Conservation (phyloP, 2,329 filamentous ascomycete species). For the Fusarium brachygibbosum region DNA sequence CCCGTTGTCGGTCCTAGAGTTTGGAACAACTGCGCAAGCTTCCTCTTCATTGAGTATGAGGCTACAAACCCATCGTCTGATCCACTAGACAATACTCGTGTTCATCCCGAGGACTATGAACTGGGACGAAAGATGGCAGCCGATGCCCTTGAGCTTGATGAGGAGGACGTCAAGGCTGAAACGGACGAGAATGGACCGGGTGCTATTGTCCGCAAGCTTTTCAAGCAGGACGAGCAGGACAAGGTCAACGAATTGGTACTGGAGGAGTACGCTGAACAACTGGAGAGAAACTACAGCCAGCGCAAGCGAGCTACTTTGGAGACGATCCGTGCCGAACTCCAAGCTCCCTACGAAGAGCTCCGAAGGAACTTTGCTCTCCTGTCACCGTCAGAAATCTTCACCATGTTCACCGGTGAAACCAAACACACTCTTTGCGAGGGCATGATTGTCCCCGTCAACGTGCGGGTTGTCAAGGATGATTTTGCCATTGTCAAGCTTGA, state of each 20-base stretch:
- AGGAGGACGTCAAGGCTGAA: slow-evolving; percentile 97
- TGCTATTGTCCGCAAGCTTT: slow-evolving; percentile 93
- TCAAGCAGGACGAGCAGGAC: slow-evolving; percentile 93
- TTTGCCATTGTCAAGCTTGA: slow-evolving; percentile 95
- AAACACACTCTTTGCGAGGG: slow-evolving; percentile 83
- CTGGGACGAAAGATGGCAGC: slow-evolving; percentile 98
- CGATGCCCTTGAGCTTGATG: slow-evolving; percentile 94
- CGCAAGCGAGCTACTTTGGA: slow-evolving; percentile 96
- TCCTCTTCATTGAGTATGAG: slow-evolving; percentile 91
- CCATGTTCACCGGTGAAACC: slow-evolving; percentile 96
- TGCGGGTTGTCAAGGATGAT: slow-evolving; percentile 89
- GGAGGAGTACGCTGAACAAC: slow-evolving; percentile 96
- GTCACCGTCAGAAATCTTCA: slow-evolving; percentile 85
- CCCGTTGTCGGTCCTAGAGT: slow-evolving; percentile 89
- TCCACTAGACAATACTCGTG: slow-evolving; percentile 95
- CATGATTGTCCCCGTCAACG: slow-evolving; percentile 92
- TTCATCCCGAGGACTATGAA: slow-evolving; percentile 98
- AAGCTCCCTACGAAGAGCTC: slow-evolving; percentile 94
- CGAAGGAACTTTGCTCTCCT: slow-evolving; percentile 82
- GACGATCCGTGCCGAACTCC: slow-evolving; percentile 93
- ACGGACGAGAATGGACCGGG: slow-evolving; percentile 89
- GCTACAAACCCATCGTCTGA: slow-evolving; percentile 85
- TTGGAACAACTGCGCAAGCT: slow-evolving; percentile 97
- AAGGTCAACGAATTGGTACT: slow-evolving; percentile 96
- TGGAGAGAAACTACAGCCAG: slow-evolving; percentile 93